Evolutionary conservation across 1,284 basidiomycete species (phyloP).

Genomic region (Ustilago sp.): DNA sequence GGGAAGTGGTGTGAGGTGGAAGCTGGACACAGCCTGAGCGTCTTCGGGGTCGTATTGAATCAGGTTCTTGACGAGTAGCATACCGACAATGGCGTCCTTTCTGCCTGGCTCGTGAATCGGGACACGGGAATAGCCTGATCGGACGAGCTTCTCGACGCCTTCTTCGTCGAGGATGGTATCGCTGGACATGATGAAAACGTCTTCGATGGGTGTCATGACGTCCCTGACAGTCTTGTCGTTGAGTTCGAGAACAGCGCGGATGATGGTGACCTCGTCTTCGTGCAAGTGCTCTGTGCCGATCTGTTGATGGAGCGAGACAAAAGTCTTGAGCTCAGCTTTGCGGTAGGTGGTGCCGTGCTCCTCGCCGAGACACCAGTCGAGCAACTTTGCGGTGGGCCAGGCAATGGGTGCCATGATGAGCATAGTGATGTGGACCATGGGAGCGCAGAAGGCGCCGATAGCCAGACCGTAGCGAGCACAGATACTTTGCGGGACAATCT

Average conservation of each 20-base stretch:
- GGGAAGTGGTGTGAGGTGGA: slow-evolving; percentile 78
- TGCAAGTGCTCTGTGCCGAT: slow-evolving; percentile 82
- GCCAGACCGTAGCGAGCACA: slow-evolving; percentile 92
- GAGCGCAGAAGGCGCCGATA: slow-evolving; percentile 89
- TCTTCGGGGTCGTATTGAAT: slow-evolving; percentile 89
- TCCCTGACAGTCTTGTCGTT: slow-evolving; percentile 77
- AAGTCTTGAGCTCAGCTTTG: slow-evolving; percentile 81
- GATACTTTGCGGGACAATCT: slow-evolving; percentile 71
- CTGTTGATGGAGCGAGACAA: slow-evolving; percentile 82
- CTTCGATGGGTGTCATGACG: slow-evolving; percentile 75
- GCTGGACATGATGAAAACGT: slow-evolving; percentile 80
- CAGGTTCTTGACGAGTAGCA: slow-evolving; percentile 81
- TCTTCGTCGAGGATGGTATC: slow-evolving; percentile 85
- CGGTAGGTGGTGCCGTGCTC: slow-evolving; percentile 71
- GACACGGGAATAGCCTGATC: slow-evolving; percentile 87
- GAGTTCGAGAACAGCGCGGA: slow-evolving; percentile 68
- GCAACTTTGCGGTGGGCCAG: slow-evolving; percentile 70
- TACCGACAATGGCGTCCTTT: slow-evolving; percentile 82
- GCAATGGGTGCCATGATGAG: slow-evolving; percentile 71
- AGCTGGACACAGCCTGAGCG: slow-evolving; percentile 77
- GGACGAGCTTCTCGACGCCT: slow-evolving; percentile 76
- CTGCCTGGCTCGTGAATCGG: slow-evolving; percentile 86
- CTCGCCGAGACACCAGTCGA: slow-evolving; percentile 72
- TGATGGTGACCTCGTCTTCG: slow-evolving; percentile 83
- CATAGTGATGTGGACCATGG: slow-evolving; percentile 73